Evolutionary conservation across 2,329 filamentous ascomycete species (phyloP), one percentile per base, ranked within the genome.

Genomic region (Dendrostoma leiphaemia): DNA sequence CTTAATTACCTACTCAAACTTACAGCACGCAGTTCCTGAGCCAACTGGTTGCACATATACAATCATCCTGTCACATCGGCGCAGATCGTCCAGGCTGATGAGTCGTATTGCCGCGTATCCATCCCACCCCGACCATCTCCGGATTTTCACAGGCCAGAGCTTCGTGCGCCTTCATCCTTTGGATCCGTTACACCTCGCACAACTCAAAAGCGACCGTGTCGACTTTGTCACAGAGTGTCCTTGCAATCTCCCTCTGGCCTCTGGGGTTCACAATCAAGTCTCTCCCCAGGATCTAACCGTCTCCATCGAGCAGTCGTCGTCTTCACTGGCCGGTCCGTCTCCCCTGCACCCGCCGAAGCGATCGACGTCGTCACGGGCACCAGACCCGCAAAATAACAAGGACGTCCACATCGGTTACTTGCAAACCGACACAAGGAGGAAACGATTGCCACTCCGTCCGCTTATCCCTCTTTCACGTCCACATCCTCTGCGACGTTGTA

Each of bases 311-410:
- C n/a, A n/a, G n/a, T n/a, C n/a, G n/a, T n/a, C n/a, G n/a, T 19
- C n/a, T 38, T 19, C 35, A 38, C 21, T 38, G 6, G n/a, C 17
- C 4, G 35, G n/a, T 17, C 35, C 35, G 4, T 29, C 12, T 35
- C 32, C 26, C 23, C 24, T 24, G 37, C 23, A 32, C n/a, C 35
- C 24, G 24, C 47, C 34, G 35, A 15, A 15, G 34, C 35, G 47
- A 37, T 40, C 47, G 35, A 41, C 47, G 41, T 32, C 26, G 26
- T 32, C 47, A 24, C 47, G 21, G 10, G 41, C 17, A 40, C 17
- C 26, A 28, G 47, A 41, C 47, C 47, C 47, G 47, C 47, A 49
- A 49, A 41, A 49, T 31, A 15, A 40, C 47, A 49, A 49, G 47
- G 47, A 40, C n/a, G 24, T 26, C 35, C 37, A 35, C 35, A 31